Evolutionary conservation across 2,329 filamentous ascomycete species (phyloP).

Genomic region (Pseudogymnoascus sp.): DNA sequence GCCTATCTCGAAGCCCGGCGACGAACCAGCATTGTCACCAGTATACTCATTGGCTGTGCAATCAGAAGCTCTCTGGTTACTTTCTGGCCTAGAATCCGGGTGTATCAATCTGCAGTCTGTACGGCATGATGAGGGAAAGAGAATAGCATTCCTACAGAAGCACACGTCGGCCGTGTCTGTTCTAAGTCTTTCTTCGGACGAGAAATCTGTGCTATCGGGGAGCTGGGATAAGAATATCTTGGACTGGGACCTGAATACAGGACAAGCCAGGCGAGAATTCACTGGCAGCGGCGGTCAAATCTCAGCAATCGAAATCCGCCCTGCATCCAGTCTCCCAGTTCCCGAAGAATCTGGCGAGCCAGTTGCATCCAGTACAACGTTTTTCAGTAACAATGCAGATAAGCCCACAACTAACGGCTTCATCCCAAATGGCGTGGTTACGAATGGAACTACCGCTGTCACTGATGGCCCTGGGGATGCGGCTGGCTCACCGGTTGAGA

Average conservation of each 20-base stretch:
- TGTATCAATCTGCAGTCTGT: slow-evolving; percentile 90
- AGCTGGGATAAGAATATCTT: slow-evolving; percentile 94
- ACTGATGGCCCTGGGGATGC: slow-evolving; percentile 46
- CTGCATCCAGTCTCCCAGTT: slow-evolving; percentile 65
- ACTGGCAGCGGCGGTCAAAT: slow-evolving; percentile 75
- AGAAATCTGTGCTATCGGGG: slow-evolving; percentile 79
- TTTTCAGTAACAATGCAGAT: slow-evolving; percentile 63
- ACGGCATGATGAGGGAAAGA: slow-evolving; percentile 87
- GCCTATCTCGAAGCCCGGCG: slow-evolving; percentile 34
- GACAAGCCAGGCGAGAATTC: slow-evolving; percentile 65
- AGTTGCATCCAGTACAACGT: slow-evolving; percentile 53
- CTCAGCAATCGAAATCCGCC: slow-evolving; percentile 77
- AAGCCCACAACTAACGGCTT: slow-evolving; percentile 49
- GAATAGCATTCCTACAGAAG: slow-evolving; percentile 69
- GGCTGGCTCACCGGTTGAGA: slow-evolving; percentile 50
- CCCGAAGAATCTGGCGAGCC: slow-evolving; percentile 59
- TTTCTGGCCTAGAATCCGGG: slow-evolving; percentile 84
- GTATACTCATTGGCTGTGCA: slow-evolving; percentile 93
- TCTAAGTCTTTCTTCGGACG: slow-evolving; percentile 71
- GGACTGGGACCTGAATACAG: slow-evolving; percentile 92
- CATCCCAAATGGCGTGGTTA: slow-evolving; percentile 32
- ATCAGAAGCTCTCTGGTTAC: slow-evolving; percentile 79
- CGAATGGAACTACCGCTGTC: slow-evolving; percentile 31
- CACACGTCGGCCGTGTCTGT: slow-evolving; percentile 92
- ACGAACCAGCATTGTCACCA: slow-evolving; percentile 66